Evolutionary conservation across 306 rosid species (phyloP), one percentile per base, ranked within the genome.

Genomic region (Pyrus betulifolia): DNA sequence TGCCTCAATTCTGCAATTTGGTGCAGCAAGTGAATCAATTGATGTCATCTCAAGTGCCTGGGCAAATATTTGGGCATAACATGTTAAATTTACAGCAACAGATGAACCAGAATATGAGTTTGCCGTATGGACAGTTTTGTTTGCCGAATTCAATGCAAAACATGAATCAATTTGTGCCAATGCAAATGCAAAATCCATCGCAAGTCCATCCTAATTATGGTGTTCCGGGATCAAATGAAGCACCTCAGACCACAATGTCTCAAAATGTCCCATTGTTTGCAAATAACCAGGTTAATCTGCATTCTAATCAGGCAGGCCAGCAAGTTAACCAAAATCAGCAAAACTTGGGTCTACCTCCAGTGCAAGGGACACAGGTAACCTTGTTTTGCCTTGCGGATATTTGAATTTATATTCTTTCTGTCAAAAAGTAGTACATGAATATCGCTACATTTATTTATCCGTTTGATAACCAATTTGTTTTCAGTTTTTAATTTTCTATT

Each of bases 51-150:
- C 91, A 74, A 51, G 55, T 77, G 40, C 84, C 81, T 31, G 89
- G 87, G 13, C 93, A 85, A 45, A 64, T 88, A 42, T 86, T 88
- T 21, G 92, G 86, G 19, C 89, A 86, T 13, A 68, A 44, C 61
- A 22, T 61, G 70, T 44, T 74, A 42, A 79, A 76, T 71, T 83
- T 92, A 55, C 17, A 81, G 19, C 77, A 59, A 51, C 77, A 42
- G 69, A 61, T 74, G 46, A 74, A 61, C 65, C 78, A 61, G n/a
- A 51, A 77, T 74, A 84, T 83, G 85, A 89, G 86, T 58, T 76
- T 90, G 78, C 83, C 81, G n/a, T 89, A 86, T 83, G 96, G 86
- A 14, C 97, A 95, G n/a, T 90, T 86, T 45, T 74, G 82, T 81
- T 71, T 82, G 18, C 89, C 89, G 2, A 82, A 73, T 76, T 74